Percentiles rank a stretch among this genome's conserved stretches.
These are phyloP conservation scores for Caryopteris hybrid DNA, from an alignment of 305 asterid species.

Conservation along the genomic window DNA sequence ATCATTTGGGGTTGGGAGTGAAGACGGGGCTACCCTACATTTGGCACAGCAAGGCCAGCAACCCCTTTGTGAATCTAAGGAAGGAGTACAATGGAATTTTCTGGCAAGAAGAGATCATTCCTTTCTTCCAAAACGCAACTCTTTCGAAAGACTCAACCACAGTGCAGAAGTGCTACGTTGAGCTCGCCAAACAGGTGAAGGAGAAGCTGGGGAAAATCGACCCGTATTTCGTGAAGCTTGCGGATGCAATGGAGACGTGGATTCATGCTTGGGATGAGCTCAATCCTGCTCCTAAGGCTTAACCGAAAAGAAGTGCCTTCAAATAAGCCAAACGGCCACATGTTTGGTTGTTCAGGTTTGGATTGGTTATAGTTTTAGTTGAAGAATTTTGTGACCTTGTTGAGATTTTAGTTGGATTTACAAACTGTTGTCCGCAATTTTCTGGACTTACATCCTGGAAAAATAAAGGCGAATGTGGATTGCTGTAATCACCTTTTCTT, in stretches of 20 bases:
- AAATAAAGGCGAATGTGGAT: background rate
- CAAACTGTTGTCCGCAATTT: background rate
- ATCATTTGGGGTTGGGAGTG: slow-evolving; percentile 45
- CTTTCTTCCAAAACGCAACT: slow-evolving; percentile 39
- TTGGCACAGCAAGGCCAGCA: slow-evolving; percentile 62
- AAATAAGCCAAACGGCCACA: no score
- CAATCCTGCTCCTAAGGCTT: slow-evolving; percentile 26
- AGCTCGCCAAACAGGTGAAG: slow-evolving; percentile 39
- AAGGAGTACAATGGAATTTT: slow-evolving; percentile 50
- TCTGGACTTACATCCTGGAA: background rate
- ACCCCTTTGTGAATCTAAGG: slow-evolving; percentile 45
- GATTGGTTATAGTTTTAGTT: no score
- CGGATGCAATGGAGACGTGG: slow-evolving; percentile 53
- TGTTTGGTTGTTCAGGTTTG: no score
- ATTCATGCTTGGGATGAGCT: slow-evolving; percentile 50
- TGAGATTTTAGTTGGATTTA: background rate
- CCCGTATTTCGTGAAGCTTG: slow-evolving; percentile 43
- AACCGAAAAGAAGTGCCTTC: background rate
- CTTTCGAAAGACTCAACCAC: slow-evolving; percentile 45
- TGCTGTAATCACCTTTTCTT: no score
- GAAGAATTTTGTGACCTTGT: background rate
- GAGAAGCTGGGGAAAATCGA: slow-evolving; percentile 47
- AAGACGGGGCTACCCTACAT: slow-evolving; percentile 48
- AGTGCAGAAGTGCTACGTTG: slow-evolving; percentile 46
- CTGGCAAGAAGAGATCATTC: slow-evolving; percentile 57